Evolutionary conservation across 164 flowering plant genomes (phyloP).

Genomic region (Vitis riparia): DNA sequence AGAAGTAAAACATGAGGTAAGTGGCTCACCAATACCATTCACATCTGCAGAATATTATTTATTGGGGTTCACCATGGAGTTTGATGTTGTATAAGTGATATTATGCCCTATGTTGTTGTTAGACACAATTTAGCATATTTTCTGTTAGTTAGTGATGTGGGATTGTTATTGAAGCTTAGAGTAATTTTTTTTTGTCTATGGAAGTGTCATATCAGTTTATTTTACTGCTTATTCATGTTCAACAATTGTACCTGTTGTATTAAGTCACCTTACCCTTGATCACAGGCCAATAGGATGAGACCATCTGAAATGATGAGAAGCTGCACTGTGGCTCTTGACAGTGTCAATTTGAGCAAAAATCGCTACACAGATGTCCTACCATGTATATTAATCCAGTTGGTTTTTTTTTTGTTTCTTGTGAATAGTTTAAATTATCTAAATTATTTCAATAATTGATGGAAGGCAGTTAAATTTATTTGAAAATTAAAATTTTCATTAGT

Average conservation of each 20-base stretch:
- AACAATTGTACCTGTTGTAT: no score
- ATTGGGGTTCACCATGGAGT: no score
- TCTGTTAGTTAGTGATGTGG: no score
- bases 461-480: background rate
- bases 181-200: background rate
- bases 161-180: background rate
- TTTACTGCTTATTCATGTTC: no score
- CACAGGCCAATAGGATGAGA: slow-evolving; percentile 58
- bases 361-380: slow-evolving; percentile 79
- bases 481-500: background rate
- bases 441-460: background rate
- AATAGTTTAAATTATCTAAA: background rate
- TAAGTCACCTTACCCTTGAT: slow-evolving; percentile 1
- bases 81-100: no score
- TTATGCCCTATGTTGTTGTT: no score
- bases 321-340: slow-evolving; percentile 64
- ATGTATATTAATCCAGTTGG: slow-evolving; percentile 34
- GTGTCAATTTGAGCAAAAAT: slow-evolving; percentile 61
- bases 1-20: no score
- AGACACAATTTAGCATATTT: no score
- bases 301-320: slow-evolving; percentile 43
- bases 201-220: background rate
- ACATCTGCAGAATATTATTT: no score
- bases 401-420: background rate
- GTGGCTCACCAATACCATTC: no score